Conservation (phyloP, 1,284 basidiomycete species). For the Rhodotorula sp. region DNA sequence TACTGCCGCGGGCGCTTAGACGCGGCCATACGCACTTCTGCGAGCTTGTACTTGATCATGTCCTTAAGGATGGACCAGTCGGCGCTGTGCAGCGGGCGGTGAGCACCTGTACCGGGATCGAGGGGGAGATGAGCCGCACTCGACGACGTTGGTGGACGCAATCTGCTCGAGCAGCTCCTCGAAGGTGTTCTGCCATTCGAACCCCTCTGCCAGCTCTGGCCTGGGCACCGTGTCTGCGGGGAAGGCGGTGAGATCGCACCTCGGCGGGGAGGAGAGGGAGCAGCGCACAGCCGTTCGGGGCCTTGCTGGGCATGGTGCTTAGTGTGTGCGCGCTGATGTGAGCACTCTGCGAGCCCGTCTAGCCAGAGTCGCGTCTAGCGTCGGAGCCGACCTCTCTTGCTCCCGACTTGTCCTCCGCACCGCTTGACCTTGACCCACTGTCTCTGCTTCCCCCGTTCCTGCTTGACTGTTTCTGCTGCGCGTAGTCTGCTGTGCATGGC, state of each 20-base stretch:
- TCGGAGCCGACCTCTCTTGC: too few species aligned
- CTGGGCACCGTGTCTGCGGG: constrained; percentile 20
- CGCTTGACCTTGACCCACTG: too few species aligned
- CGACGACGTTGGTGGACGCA: constrained; percentile 67
- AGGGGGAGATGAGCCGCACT: constrained; percentile 55
- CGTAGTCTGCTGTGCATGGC: too few species aligned
- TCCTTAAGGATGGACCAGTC: constrained; percentile 74
- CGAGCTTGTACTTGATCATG: constrained; percentile 69
- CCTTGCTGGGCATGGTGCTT: background rate
- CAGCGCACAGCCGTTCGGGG: constrained; percentile 27
- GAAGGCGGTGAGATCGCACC: background rate
- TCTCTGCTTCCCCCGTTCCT: too few species aligned
- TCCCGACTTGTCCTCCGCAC: too few species aligned
- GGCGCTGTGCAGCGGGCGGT: constrained; percentile 56
- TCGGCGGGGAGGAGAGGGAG: background rate
- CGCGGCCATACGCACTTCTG: constrained; percentile 57
- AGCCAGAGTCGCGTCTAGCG: too few species aligned
- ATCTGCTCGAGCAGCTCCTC: constrained; percentile 66
- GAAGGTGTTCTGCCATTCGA: constrained; percentile 57
- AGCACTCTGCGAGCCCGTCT: too few species aligned
- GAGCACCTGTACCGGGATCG: background rate
- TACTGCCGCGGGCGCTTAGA: too few species aligned
- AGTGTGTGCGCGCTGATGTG: too few species aligned
- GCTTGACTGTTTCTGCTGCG: too few species aligned
- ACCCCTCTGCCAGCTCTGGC: constrained; percentile 9